Base-by-base conservation (phyloP, 495 filamentous ascomycete genomes). In the Chaetomium cochliodes region DNA sequence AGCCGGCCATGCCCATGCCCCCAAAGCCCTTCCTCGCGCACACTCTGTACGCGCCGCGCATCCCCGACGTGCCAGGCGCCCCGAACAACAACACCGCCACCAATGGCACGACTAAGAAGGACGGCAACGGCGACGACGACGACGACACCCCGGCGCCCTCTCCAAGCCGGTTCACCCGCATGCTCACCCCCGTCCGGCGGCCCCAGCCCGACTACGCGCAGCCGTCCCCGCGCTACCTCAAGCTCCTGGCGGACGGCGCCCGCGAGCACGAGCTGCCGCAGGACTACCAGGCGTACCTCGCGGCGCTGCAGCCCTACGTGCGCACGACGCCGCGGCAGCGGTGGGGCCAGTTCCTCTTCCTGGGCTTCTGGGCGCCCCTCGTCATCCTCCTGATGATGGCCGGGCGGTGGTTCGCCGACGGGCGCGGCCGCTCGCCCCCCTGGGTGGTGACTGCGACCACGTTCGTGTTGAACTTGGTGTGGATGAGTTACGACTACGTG, bases 201-300 rank as follows among this genome's bases (percentile, higher is more conserved):
- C 86, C 87, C 4, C 81, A 89, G 61, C 81, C 84, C 3, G 75
- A 77, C 57, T 90, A 91, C 68, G 89, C 92, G 3, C 92, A 98
- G 73, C 85, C 94, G 0, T 96, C 91, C 4, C 80, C 84, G 20
- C 85, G 93, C 0, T 98, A 98, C 71, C 80, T 98, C 7, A 82
- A 85, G 26, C 79, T 98, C 25, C 84, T 98, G 67, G 82, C 78
- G 22, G 83, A 85, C 62, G 94, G 94, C 11, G 92, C 92, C 6
- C 74, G 74, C 11, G 91, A 98, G 74, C 88, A 92, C 73, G 78
- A 81, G 13, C 79, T 98, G 0, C 94, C 94, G 0, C 65, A 78
- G 0, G 85, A 89, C 41, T 98, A 97, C 70, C 82, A 82, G 62
- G 73, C 68, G 3, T 93, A 92, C 72, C 81, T 98, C 1, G 74